A percentile compares a stretch with the other conserved stretches of the same genome.
phyloP scores from a whole-genome alignment of 106 monocot genomes.

The Narthecium ossifragum region DNA sequence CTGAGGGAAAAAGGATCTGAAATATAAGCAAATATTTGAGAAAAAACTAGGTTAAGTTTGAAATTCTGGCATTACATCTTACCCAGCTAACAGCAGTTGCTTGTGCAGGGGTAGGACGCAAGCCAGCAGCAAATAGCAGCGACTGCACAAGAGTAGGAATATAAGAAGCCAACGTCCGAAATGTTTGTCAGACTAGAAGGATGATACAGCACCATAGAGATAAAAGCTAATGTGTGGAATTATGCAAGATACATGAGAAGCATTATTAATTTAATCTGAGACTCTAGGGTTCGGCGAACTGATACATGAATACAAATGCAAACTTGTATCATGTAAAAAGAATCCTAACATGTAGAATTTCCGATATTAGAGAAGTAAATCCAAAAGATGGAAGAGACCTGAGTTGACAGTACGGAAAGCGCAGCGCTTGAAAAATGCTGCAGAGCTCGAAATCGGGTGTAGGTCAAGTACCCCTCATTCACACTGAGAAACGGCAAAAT shows the following conservation, averaged over 20 bases:
- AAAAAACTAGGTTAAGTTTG: not conserved
- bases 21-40: not conserved
- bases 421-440: conserved; percentile 95
- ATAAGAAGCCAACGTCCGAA: conserved; percentile 43
- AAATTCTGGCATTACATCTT: conserved; percentile 8
- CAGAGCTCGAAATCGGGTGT: conserved; percentile 77
- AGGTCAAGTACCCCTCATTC: conserved; percentile 83
- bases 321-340: not conserved
- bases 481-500: conserved; percentile 72
- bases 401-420: conserved; percentile 84
- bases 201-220: conserved; percentile 12
- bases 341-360: not conserved
- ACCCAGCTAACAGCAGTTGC: conserved; percentile 98
- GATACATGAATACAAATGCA: too few relatives aligned
- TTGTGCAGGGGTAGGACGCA: conserved; percentile 92
- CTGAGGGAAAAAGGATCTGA: conserved; percentile 29
- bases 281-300: too few relatives aligned
- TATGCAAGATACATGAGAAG: too few relatives aligned
- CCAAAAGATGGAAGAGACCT: conserved; percentile 39
- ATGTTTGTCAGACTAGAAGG: conserved; percentile 23
- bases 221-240: conserved; percentile 1
- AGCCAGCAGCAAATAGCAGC: conserved; percentile 96
- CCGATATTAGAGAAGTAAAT: not conserved
- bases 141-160: conserved; percentile 47
- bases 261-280: too few relatives aligned